These are phyloP conservation scores for Xerocomus subilludens DNA, from an alignment of 1,284 basidiomycete species.

Conservation along the genomic window DNA sequence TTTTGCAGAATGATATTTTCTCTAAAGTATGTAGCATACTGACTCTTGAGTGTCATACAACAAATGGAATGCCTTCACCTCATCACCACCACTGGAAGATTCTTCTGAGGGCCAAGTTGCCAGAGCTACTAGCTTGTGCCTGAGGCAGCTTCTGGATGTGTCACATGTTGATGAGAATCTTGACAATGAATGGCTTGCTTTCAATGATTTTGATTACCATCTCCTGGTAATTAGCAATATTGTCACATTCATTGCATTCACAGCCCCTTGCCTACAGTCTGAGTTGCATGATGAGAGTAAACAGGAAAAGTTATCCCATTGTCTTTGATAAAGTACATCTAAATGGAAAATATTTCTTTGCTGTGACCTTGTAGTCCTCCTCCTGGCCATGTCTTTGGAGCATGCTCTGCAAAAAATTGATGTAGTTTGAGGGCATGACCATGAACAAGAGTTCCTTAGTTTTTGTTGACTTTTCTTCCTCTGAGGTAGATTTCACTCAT, in stretches of 20 bases:
- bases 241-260: slow-evolving; percentile 27
- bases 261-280: slow-evolving; percentile 12
- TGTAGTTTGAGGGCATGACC: background rate
- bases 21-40: background rate
- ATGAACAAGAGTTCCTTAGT: background rate
- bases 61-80: background rate
- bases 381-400: slow-evolving; percentile 6
- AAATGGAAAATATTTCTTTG: background rate
- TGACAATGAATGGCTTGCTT: slow-evolving; percentile 18
- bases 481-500: background rate
- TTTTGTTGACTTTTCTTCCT: slow-evolving; percentile 6
- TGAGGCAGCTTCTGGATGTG: slow-evolving; percentile 35
- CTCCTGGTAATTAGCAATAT: slow-evolving; percentile 30
- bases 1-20: background rate
- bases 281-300: background rate
- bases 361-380: background rate
- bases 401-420: background rate
- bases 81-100: background rate
- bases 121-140: background rate
- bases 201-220: slow-evolving; percentile 30
- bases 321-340: slow-evolving; percentile 8
- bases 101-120: background rate
- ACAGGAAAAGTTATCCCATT: slow-evolving; percentile 2
- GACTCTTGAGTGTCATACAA: too few species aligned
- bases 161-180: slow-evolving; percentile 35